phyloP scores from a whole-genome alignment of 805 yeast genomes.

The Torulaspora maleeae region DNA sequence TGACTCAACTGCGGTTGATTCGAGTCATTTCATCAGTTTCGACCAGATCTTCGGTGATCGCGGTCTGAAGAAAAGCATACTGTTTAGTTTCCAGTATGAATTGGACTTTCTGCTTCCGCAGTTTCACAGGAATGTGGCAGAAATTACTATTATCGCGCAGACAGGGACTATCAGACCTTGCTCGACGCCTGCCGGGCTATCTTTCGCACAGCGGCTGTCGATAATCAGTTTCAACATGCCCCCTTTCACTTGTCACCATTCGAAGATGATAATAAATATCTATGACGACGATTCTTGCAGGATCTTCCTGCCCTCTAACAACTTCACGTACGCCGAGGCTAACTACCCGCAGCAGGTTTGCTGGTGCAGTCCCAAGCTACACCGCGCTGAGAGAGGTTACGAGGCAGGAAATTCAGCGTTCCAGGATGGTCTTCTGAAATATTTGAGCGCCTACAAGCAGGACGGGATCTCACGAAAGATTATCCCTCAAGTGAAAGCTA shows the following conservation, averaged over 20 bases:
- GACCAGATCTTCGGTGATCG: constrained; percentile 35
- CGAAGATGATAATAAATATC: constrained; percentile 61
- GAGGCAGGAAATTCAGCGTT: constrained; percentile 33
- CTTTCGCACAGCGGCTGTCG: constrained; percentile 11
- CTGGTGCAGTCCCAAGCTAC: constrained; percentile 54
- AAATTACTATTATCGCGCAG: constrained; percentile 33
- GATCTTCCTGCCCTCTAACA: constrained; percentile 55
- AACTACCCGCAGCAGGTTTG: constrained; percentile 58
- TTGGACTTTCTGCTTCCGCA: constrained; percentile 38
- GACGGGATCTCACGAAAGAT: constrained; percentile 31
- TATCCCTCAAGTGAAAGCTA: constrained; percentile 26
- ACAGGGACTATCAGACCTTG: constrained; percentile 32
- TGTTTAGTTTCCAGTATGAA: constrained; percentile 49
- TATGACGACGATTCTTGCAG: constrained; percentile 44
- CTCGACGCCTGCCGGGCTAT: constrained; percentile 10
- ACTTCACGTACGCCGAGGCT: constrained; percentile 52
- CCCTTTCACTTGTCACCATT: constrained; percentile 52
- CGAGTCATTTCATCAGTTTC: constrained; percentile 26
- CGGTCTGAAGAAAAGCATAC: constrained; percentile 37
- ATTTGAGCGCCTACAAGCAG: constrained; percentile 43
- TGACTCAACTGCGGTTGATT: constrained; percentile 12
- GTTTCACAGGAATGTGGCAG: constrained; percentile 20
- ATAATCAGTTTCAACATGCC: constrained; percentile 36
- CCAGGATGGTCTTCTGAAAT: constrained; percentile 42
- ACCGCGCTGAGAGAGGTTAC: constrained; percentile 1